Evolutionary conservation across 805 yeast genomes (phyloP).

Genomic region (Yarrowia hollandica): DNA sequence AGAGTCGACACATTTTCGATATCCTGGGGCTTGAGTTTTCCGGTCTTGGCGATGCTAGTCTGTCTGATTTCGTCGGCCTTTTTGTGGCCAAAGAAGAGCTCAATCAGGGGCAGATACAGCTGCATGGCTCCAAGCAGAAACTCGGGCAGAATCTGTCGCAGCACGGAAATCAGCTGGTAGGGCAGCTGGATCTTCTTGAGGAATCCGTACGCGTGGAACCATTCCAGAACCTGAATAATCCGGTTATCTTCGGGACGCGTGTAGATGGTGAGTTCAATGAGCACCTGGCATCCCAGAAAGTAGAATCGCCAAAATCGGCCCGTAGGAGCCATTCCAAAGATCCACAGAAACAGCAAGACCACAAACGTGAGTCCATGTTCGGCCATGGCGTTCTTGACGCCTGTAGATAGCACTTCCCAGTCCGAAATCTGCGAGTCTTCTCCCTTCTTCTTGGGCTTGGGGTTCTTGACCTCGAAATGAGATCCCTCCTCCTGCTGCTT

Average conservation of each 20-base stretch:
- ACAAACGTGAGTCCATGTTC: constrained; percentile 32
- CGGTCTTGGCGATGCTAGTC: constrained; percentile 19
- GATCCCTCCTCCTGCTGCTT: constrained; percentile 27
- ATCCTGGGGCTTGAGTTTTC: constrained; percentile 25
- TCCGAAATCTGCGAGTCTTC: background rate
- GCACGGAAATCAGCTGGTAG: constrained; percentile 20
- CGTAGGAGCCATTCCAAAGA: constrained; percentile 32
- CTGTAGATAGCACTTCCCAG: constrained; percentile 23
- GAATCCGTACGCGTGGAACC: constrained; percentile 34
- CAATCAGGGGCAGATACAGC: constrained; percentile 23
- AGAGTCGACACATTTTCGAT: constrained; percentile 13
- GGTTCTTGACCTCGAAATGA: background rate
- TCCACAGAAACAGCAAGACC: constrained; percentile 31
- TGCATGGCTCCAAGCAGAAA: constrained; percentile 13
- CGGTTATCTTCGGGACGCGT: constrained; percentile 34
- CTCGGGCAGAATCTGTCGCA: constrained; percentile 24
- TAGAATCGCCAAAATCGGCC: constrained; percentile 37
- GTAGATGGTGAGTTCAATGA: constrained; percentile 35
- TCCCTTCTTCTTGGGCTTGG: background rate
- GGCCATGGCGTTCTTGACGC: constrained; percentile 29
- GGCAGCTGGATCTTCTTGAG: constrained; percentile 30
- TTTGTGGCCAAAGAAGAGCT: constrained; percentile 8
- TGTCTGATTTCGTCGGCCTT: constrained; percentile 18
- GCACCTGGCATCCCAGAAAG: constrained; percentile 32
- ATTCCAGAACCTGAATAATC: constrained; percentile 29